Percentiles rank a stretch among this genome's conserved stretches.
These are phyloP conservation scores for Leucocoprinus birnbaumii DNA, from an alignment of 768 basidiomycete genomes.

Conservation along the genomic window DNA sequence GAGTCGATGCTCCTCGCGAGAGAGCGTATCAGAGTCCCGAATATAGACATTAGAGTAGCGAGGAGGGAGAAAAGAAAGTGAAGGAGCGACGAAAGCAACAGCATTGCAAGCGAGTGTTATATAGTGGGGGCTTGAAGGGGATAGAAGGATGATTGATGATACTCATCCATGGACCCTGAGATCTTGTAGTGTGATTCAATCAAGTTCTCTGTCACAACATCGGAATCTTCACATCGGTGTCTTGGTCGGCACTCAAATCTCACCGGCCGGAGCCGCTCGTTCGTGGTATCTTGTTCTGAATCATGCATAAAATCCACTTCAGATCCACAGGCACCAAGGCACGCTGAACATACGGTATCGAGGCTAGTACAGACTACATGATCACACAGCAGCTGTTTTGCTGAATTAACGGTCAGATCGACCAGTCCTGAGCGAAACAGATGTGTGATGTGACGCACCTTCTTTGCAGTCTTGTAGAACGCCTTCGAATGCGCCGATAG, in stretches of 20 bases:
- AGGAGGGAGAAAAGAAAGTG: slow-evolving; percentile 12
- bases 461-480: slow-evolving; percentile 99
- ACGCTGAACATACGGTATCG: background rate
- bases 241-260: slow-evolving; percentile 3
- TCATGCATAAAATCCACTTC: slow-evolving; percentile 2
- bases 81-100: background rate
- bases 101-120: slow-evolving; percentile 11
- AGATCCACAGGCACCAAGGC: background rate
- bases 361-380: slow-evolving; percentile 48
- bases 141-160: slow-evolving; percentile 1
- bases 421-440: slow-evolving; percentile 12
- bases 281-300: background rate
- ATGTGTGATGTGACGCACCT: slow-evolving; percentile 48
- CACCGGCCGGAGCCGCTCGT: background rate
- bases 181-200: background rate
- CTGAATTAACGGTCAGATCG: slow-evolving; percentile 34
- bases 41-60: slow-evolving; percentile 17
- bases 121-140: background rate
- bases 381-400: slow-evolving; percentile 96
- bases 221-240: slow-evolving; percentile 8
- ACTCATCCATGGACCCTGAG: background rate
- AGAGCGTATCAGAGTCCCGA: slow-evolving; percentile 15
- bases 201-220: slow-evolving; percentile 3
- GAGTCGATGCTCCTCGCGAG: slow-evolving; percentile 24
- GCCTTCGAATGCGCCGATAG: slow-evolving; percentile 91